A percentile compares a stretch with the other conserved stretches of the same genome.
Evolutionary conservation across 2,329 filamentous ascomycete genomes (phyloP).

Genomic region (Achaetomium macrosporum): DNA sequence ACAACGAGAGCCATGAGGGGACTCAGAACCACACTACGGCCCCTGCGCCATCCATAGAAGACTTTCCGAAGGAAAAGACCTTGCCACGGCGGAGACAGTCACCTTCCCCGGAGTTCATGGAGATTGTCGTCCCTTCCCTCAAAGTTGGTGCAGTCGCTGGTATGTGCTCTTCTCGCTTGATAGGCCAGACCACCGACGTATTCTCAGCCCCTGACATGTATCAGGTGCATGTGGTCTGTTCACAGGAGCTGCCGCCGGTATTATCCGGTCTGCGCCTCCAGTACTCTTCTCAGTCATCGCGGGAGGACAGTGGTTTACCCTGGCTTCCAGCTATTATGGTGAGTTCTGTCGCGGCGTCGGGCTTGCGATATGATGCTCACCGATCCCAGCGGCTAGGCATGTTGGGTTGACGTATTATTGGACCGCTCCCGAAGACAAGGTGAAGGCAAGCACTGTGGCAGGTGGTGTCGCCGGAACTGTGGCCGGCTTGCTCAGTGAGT

Average conservation of each 20-base stretch:
- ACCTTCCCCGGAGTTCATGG: constrained; percentile 37
- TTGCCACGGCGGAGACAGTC: constrained; percentile 19
- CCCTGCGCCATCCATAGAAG: neutral
- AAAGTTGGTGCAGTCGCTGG: constrained; percentile 56
- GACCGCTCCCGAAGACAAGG: constrained; percentile 52
- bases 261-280: constrained; percentile 61
- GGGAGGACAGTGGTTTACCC: constrained; percentile 73
- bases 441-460: constrained; percentile 62
- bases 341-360: constrained; percentile 26
- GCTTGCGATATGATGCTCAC: neutral
- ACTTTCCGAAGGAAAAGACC: neutral
- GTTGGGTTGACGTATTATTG: constrained; percentile 44
- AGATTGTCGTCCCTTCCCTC: constrained; percentile 45
- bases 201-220: neutral
- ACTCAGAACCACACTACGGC: neutral
- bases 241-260: constrained; percentile 63
- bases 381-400: constrained; percentile 41
- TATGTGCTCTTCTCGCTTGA: constrained; percentile 28
- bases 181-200: neutral
- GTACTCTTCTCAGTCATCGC: constrained; percentile 66
- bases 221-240: constrained; percentile 56
- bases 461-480: constrained; percentile 63
- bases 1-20: neutral
- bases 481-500: constrained; percentile 50
- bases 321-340: constrained; percentile 75